Conservation (phyloP, 495 filamentous ascomycete genomes). For the Aspergillus avenaceus region DNA sequence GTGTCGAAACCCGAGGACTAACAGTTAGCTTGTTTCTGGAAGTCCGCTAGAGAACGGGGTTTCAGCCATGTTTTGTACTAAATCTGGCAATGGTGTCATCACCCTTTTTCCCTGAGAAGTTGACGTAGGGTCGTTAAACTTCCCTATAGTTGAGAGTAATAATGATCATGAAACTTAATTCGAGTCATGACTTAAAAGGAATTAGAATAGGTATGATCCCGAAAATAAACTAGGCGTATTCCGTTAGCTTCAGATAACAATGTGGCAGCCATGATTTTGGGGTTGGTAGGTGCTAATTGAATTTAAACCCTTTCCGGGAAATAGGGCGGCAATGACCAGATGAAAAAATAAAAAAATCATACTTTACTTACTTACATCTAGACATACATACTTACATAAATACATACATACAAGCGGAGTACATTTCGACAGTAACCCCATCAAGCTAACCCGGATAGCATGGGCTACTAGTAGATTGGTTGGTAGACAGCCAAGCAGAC, state of each 20-base stretch:
- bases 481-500: background rate
- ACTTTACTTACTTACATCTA: background rate
- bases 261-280: conserved; percentile 11
- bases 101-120: background rate
- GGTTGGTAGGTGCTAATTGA: conserved; percentile 2
- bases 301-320: conserved; percentile 3
- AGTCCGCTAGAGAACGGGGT: conserved; percentile 11
- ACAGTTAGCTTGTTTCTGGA: conserved; percentile 15
- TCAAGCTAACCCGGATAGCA: background rate
- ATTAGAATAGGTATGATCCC: no score
- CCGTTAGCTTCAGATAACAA: background rate
- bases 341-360: background rate
- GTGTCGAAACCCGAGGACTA: background rate
- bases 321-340: conserved; percentile 4
- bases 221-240: background rate
- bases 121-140: no score
- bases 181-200: no score
- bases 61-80: conserved; percentile 5
- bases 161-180: background rate
- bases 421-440: conserved; percentile 7
- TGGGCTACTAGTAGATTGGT: no score
- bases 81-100: background rate
- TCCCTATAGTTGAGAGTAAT: background rate
- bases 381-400: conserved; percentile 2
- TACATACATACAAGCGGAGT: conserved; percentile 7